These are phyloP conservation scores for Nemania bipapillata DNA, from an alignment of 2,329 filamentous ascomycete genomes.

Conservation along the genomic window DNA sequence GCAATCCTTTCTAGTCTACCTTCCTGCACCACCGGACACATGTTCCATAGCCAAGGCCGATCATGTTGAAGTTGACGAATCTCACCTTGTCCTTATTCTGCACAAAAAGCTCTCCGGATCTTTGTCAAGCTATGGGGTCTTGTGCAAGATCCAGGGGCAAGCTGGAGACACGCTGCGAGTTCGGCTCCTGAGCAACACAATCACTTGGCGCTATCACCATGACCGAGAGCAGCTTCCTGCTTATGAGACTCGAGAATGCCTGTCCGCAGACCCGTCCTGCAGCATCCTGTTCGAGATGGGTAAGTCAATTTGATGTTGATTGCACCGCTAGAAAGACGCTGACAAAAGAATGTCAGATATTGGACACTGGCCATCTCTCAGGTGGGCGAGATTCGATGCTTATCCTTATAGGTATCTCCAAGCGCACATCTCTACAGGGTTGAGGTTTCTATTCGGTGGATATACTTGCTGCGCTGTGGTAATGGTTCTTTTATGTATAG, in stretches of 20 bases:
- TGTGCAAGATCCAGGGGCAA: conserved; percentile 2
- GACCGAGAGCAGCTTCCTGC: neutral
- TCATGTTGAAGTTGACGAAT: too few relatives aligned
- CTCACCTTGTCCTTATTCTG: too few relatives aligned
- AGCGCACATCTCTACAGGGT: neutral
- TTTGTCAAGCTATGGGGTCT: neutral
- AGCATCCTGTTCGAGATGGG: neutral
- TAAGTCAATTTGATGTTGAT: too few relatives aligned
- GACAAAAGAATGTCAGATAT: neutral
- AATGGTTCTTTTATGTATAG: too few relatives aligned
- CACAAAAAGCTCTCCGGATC: neutral
- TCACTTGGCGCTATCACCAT: neutral
- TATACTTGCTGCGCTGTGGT: neutral
- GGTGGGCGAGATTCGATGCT: neutral
- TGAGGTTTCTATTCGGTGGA: too few relatives aligned
- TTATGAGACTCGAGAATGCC: neutral
- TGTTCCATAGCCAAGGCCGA: too few relatives aligned
- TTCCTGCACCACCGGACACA: neutral
- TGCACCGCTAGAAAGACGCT: too few relatives aligned
- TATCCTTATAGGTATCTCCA: conserved; percentile 3
- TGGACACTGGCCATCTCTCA: neutral
- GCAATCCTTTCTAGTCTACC: neutral
- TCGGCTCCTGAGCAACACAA: conserved; percentile 3
- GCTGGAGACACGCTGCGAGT: neutral
- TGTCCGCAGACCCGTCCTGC: conserved; percentile 1